phyloP scores from a whole-genome alignment of 2,329 filamentous ascomycete genomes.

The Pseudogymnoascus sp. region DNA sequence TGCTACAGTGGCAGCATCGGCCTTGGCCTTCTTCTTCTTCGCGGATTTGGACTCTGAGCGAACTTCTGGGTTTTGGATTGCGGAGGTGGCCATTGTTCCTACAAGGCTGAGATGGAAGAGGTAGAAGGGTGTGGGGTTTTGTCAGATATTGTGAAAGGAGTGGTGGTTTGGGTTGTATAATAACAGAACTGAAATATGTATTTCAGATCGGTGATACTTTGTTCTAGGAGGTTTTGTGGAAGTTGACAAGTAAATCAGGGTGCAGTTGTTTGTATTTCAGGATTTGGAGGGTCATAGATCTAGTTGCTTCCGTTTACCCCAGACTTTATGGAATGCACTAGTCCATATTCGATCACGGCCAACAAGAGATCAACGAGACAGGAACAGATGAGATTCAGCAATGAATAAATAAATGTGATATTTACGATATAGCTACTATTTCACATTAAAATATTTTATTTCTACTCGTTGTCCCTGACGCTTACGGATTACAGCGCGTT shows the following conservation, averaged over 20 bases:
- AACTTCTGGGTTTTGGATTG: slow-evolving; percentile 55
- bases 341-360: not conserved
- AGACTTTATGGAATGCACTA: slow-evolving; percentile 6
- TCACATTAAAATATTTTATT: not conserved
- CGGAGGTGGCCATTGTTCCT: slow-evolving; percentile 53
- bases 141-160: not conserved
- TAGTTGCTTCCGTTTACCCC: slow-evolving; percentile 6
- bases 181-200: slow-evolving; percentile 1
- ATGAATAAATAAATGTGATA: not conserved
- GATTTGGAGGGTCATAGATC: slow-evolving; percentile 8
- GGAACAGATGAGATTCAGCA: not conserved
- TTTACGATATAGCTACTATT: not conserved
- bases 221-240: not conserved
- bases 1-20: slow-evolving; percentile 43
- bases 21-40: slow-evolving; percentile 62
- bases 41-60: slow-evolving; percentile 58
- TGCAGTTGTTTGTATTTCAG: slow-evolving; percentile 5
- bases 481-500: not conserved
- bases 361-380: not conserved
- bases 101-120: slow-evolving; percentile 6
- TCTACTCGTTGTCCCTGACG: not conserved
- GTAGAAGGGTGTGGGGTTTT: not conserved
- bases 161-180: not conserved
- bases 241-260: slow-evolving; percentile 2
- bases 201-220: slow-evolving; percentile 5